Evolutionary conservation across 331 rosid species (phyloP).

Genomic region (Stylosanthes scabra): DNA sequence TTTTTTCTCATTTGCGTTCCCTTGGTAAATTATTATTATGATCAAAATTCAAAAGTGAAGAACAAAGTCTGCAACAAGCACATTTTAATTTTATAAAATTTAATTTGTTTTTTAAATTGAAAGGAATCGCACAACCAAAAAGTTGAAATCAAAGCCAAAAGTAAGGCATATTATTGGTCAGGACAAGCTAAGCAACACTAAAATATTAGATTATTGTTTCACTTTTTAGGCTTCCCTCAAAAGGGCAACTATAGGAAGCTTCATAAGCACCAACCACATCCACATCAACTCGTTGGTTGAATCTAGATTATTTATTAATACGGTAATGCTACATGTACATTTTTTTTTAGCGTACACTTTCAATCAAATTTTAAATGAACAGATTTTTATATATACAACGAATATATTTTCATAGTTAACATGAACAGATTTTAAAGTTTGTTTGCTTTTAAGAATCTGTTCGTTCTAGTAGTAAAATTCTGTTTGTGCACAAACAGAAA

Average conservation of each 20-base stretch:
- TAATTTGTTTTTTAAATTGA: background rate
- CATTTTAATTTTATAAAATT: background rate
- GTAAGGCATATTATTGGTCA: background rate
- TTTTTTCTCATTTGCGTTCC: background rate
- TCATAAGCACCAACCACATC: background rate
- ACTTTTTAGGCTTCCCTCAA: background rate
- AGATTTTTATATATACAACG: too few relatives aligned
- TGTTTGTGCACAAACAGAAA: too few relatives aligned
- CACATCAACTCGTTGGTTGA: background rate
- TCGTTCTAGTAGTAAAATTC: too few relatives aligned
- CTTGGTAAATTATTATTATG: slow-evolving; percentile 6
- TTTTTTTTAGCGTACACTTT: too few relatives aligned
- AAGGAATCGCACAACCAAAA: background rate
- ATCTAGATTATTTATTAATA: background rate
- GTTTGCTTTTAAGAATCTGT: too few relatives aligned
- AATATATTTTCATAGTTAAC: too few relatives aligned
- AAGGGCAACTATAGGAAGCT: slow-evolving; percentile 12
- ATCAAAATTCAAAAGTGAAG: background rate
- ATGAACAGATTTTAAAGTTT: too few relatives aligned
- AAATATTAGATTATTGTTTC: background rate
- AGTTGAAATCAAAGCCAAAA: background rate
- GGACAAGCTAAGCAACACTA: background rate
- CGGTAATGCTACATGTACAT: too few relatives aligned
- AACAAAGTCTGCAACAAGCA: slow-evolving; percentile 27
- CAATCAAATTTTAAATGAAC: too few relatives aligned